Percentiles rank a stretch among this genome's conserved stretches.
phyloP scores from a whole-genome alignment of 352 stramenopile genomes.

The Thalassiosira hispida region DNA sequence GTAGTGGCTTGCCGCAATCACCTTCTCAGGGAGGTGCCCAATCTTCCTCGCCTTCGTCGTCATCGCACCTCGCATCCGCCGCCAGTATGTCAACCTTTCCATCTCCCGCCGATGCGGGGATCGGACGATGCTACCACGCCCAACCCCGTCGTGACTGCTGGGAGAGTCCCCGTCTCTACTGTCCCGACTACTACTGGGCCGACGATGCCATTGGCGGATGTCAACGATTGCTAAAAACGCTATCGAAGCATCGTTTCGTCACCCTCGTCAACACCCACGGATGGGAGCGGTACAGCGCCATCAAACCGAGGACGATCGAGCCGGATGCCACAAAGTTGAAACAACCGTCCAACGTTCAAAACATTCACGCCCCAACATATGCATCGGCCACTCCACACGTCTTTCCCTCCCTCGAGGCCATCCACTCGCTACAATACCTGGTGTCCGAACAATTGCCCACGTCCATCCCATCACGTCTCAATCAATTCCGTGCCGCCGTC shows the following conservation, averaged over 20 bases:
- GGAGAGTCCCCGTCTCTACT: constrained; percentile 77
- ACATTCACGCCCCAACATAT: constrained; percentile 36
- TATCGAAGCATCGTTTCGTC: constrained; percentile 73
- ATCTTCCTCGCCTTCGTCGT: neutral
- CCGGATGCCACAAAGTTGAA: too few species aligned
- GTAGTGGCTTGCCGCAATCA: neutral
- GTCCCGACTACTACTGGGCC: constrained; percentile 82
- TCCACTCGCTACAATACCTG: constrained; percentile 49
- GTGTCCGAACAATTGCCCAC: constrained; percentile 30
- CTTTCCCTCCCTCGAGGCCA: constrained; percentile 50
- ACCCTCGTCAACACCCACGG: constrained; percentile 33
- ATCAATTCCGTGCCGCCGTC: constrained; percentile 74
- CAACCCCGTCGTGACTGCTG: constrained; percentile 68
- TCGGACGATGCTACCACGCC: constrained; percentile 42
- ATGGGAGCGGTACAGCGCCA: constrained; percentile 41
- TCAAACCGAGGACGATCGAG: neutral
- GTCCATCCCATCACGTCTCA: constrained; percentile 57
- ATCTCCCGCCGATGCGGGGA: constrained; percentile 33
- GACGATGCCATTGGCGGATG: constrained; percentile 69
- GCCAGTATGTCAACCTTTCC: neutral
- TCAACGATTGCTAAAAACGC: constrained; percentile 63
- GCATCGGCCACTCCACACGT: constrained; percentile 41
- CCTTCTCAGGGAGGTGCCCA: neutral
- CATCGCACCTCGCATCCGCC: neutral
- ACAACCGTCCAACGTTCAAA: neutral